Evolutionary conservation across 108 stramenopile species (phyloP), one percentile per base, ranked within the genome.

Genomic region (Cyclotella cryptica): DNA sequence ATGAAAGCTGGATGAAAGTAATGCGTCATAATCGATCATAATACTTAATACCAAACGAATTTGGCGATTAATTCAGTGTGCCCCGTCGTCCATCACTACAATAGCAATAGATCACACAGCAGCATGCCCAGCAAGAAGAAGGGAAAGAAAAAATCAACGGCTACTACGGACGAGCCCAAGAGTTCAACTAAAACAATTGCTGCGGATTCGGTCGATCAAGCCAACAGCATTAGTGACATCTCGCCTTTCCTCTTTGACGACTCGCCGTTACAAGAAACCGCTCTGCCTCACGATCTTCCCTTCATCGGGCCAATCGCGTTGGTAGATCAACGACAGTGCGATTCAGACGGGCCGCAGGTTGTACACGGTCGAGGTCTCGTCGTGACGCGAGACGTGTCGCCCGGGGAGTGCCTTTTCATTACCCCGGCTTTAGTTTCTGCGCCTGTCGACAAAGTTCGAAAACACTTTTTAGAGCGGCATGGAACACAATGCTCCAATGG

Each of bases 361-460:
- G 45, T 59, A 2, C 81, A 82, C 21, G 84, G 80, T 27, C 69
- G 80, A 30, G 93, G 93, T 10, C 73, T 94, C 8, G 68, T 94
- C 13, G 84, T 78, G 17, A 91, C 76, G 19, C 69, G 75, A n/a
- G 88, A 87, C 55, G 81, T 94, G n/a, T 24, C 40, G 0, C 66
- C 84, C 22, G 91, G 93, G 61, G 87, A 86, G 63, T 88, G 88
- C 69, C 66, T 94, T 14, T 92, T 94, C 83, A 83, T 89, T 3
- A 88, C 74, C 29, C 88, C 81, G 51, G 80, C 93, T 15, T 79
- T 85, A 12, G 63, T 88, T 11, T 72, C 84, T 10, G 87, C 77
- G 1, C 73, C 72, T 44, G 64, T 71, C n/a, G 54, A 74, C 45
- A 43, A 71, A 66, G 84, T 88, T n/a, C 44, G 40, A 43, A 57